Evolutionary conservation across 352 stramenopile genomes (phyloP).

Genomic region (Globisporangium carolinianum): DNA sequence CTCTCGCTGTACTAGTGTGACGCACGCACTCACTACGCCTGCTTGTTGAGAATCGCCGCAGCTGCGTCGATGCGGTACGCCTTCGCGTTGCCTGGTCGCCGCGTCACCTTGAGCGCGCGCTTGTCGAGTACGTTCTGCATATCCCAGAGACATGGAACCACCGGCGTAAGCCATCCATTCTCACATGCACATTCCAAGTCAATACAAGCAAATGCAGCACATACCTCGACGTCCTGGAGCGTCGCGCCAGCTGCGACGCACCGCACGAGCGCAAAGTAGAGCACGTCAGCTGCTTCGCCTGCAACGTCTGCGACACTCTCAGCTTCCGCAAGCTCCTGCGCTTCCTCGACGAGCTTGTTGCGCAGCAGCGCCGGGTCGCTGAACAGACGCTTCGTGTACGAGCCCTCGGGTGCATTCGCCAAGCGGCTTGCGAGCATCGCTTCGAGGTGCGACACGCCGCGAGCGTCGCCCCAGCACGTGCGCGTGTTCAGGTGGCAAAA

Average conservation of each 20-base stretch:
- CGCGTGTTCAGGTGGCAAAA: slow-evolving; percentile 89
- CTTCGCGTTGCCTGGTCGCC: slow-evolving; percentile 84
- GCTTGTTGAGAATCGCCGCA: slow-evolving; percentile 58
- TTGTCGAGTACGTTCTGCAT: slow-evolving; percentile 84
- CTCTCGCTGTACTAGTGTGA: neutral
- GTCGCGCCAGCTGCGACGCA: slow-evolving; percentile 88
- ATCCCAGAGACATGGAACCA: neutral
- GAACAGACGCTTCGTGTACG: slow-evolving; percentile 96
- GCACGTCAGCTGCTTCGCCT: slow-evolving; percentile 92
- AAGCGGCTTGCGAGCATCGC: slow-evolving; percentile 81
- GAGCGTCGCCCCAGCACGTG: slow-evolving; percentile 90
- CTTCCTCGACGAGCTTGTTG: slow-evolving; percentile 96
- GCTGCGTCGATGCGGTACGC: slow-evolving; percentile 79
- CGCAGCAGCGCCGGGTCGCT: slow-evolving; percentile 88
- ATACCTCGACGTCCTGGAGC: slow-evolving; percentile 88
- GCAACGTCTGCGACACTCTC: slow-evolving; percentile 84
- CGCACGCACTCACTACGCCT: slow-evolving; percentile 15
- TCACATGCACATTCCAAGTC: neutral
- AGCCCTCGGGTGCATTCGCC: slow-evolving; percentile 86
- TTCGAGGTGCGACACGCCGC: slow-evolving; percentile 88
- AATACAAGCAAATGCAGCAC: neutral
- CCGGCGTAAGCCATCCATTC: neutral
- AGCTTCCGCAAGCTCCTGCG: slow-evolving; percentile 90
- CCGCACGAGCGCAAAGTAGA: slow-evolving; percentile 96
- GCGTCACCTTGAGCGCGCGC: slow-evolving; percentile 90